Conservation (phyloP, 768 basidiomycete genomes). For the Leccinum arenicola region DNA sequence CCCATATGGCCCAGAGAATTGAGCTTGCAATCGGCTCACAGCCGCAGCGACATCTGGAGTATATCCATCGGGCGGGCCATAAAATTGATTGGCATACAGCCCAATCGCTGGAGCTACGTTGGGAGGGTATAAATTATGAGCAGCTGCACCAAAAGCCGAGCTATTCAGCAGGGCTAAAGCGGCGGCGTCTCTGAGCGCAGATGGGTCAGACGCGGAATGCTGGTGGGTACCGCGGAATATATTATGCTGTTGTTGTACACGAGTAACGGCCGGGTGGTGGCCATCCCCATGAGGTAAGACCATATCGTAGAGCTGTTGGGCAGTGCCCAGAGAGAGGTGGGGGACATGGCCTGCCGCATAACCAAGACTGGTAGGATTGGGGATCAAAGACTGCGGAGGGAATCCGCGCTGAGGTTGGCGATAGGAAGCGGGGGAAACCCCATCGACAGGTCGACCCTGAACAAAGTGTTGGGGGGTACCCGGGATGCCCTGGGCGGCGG, state of each 20-base stretch:
- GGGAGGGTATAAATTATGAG: conserved; percentile 53
- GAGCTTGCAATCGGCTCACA: conserved; percentile 58
- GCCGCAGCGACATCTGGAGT: conserved; percentile 53
- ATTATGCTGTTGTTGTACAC: conserved; percentile 78
- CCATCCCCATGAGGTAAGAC: conserved; percentile 53
- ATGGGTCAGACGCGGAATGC: conserved; percentile 81
- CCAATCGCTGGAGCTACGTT: conserved; percentile 45
- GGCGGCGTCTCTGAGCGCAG: conserved; percentile 68
- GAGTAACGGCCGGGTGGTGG: conserved; percentile 63
- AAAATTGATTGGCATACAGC: conserved; percentile 74
- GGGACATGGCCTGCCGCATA: conserved; percentile 57
- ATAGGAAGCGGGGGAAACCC: conserved; percentile 47
- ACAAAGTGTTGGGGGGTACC: conserved; percentile 46
- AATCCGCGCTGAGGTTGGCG: conserved; percentile 60
- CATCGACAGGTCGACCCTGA: conserved; percentile 51
- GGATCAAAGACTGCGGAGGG: conserved; percentile 54
- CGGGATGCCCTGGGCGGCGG: conserved; percentile 39
- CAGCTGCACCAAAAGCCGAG: conserved; percentile 48
- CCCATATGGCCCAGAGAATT: conserved; percentile 54
- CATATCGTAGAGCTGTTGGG: conserved; percentile 81
- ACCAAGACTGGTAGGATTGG: conserved; percentile 51
- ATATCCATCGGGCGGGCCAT: conserved; percentile 58
- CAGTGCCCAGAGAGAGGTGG: conserved; percentile 68
- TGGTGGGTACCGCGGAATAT: conserved; percentile 74
- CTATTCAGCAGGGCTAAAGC: conserved; percentile 60